phyloP scores from a whole-genome alignment of 2,329 filamentous ascomycete genomes.

The Allantophomopsis lycopodina region DNA sequence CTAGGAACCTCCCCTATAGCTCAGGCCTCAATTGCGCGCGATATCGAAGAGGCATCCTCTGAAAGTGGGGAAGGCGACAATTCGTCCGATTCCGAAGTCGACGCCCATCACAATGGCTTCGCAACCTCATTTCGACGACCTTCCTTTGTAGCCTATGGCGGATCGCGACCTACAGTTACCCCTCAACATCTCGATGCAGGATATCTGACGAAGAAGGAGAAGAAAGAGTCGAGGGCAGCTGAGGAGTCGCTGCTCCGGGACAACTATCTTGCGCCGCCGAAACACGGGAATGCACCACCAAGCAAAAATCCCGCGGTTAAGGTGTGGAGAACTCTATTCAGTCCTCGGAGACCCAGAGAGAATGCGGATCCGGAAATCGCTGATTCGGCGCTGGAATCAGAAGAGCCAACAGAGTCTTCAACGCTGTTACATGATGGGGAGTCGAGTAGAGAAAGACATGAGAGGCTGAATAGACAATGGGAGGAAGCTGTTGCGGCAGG shows the following conservation, averaged over 20 bases:
- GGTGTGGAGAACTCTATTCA: constrained; percentile 31
- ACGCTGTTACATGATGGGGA: constrained; percentile 25
- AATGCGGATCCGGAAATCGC: constrained; percentile 25
- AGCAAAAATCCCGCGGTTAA: constrained; percentile 20
- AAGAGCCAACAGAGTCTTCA: constrained; percentile 24
- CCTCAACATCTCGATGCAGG: constrained; percentile 32
- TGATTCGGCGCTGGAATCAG: constrained; percentile 6
- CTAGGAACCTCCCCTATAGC: constrained; percentile 50
- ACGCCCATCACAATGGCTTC: constrained; percentile 18
- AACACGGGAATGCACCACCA: constrained; percentile 27
- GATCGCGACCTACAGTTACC: constrained; percentile 55
- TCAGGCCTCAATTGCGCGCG: constrained; percentile 49
- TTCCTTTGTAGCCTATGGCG: constrained; percentile 61
- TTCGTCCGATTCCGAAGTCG: constrained; percentile 25
- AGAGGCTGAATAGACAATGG: constrained; percentile 61
- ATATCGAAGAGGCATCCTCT: constrained; percentile 46
- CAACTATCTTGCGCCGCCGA: constrained; percentile 51
- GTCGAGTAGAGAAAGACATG: constrained; percentile 32
- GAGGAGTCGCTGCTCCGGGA: constrained; percentile 49
- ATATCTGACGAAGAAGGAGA: constrained; percentile 37
- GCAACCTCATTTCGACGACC: constrained; percentile 56
- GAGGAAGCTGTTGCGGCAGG: constrained; percentile 72
- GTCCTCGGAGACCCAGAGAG: constrained; percentile 34
- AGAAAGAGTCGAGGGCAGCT: constrained; percentile 39
- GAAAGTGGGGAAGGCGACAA: constrained; percentile 31